Percentiles rank a stretch among this genome's conserved stretches.
These are phyloP conservation scores for Emmonsia crescens DNA, from an alignment of 2,329 filamentous ascomycete genomes.

Conservation along the genomic window DNA sequence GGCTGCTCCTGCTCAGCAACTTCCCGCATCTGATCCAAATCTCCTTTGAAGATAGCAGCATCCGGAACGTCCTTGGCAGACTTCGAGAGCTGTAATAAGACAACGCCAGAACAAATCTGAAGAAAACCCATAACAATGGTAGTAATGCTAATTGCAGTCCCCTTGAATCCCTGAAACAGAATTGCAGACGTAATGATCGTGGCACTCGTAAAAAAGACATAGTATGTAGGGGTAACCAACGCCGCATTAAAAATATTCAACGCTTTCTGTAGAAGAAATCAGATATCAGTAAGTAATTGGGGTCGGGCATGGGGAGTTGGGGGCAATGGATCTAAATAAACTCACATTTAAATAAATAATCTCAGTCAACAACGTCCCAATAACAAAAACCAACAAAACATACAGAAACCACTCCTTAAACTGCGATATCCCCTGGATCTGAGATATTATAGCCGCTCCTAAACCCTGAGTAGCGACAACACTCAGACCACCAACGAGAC, in stretches of 20 bases:
- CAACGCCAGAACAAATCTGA: conserved; percentile 84
- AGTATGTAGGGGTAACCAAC: conserved; percentile 94
- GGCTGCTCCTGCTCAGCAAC: conserved; percentile 91
- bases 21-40: conserved; percentile 88
- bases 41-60: conserved; percentile 78
- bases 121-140: conserved; percentile 91
- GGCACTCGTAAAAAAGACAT: conserved; percentile 93
- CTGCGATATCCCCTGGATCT: conserved; percentile 69
- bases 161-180: conserved; percentile 88
- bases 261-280: conserved; percentile 65
- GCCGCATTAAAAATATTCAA: conserved; percentile 95
- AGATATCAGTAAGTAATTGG: neutral
- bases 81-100: conserved; percentile 91
- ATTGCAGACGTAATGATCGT: conserved; percentile 92
- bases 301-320: neutral
- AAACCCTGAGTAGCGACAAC: conserved; percentile 91
- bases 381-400: conserved; percentile 79
- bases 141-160: conserved; percentile 64
- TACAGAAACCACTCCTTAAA: conserved; percentile 98
- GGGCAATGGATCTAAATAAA: conserved; percentile 17
- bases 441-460: conserved; percentile 80
- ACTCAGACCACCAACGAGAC: conserved; percentile 83
- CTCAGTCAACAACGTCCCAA: conserved; percentile 79
- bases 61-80: conserved; percentile 96
- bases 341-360: conserved; percentile 93